Percentiles rank a stretch among this genome's conserved stretches.
Conservation (phyloP, 176 grass and related monocot species). For the Calamus simplicifolius region DNA sequence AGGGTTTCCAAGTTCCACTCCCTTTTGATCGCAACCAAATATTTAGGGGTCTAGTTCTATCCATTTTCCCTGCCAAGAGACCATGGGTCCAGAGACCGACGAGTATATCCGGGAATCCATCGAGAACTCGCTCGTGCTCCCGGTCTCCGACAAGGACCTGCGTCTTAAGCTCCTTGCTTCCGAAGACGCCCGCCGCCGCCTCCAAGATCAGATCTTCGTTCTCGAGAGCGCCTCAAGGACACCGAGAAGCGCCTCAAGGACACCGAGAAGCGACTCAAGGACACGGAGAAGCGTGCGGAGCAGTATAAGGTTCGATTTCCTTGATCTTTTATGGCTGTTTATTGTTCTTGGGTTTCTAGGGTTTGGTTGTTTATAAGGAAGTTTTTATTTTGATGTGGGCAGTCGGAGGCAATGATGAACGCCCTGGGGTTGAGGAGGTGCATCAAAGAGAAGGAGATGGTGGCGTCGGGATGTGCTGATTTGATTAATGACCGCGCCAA, state of each 20-base stretch:
- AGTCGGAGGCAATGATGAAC: constrained; percentile 17
- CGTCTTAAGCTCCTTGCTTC: constrained; percentile 12
- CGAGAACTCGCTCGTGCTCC: constrained; percentile 12
- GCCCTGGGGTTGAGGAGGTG: no score
- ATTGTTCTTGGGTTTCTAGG: neutral
- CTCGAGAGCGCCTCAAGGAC: constrained; percentile 10
- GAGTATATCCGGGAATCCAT: constrained; percentile 20
- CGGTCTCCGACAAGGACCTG: constrained; percentile 11
- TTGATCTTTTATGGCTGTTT: neutral
- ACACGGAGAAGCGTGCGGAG: no score
- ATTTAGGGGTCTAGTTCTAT: no score
- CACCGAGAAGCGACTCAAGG: no score
- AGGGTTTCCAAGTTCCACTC: no score
- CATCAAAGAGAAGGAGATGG: no score
- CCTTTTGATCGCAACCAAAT: no score
- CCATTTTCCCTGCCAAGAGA: no score
- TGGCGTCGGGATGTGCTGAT: no score
- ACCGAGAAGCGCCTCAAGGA: constrained; percentile 3
- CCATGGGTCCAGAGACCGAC: constrained; percentile 2
- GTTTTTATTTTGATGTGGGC: neutral
- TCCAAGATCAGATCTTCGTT: constrained; percentile 17
- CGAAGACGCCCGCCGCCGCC: constrained; percentile 10
- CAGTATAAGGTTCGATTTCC: constrained; percentile 2
- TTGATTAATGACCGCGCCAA: neutral
- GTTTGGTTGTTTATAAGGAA: no score